Evolutionary conservation across 495 filamentous ascomycete species (phyloP), one percentile per base, ranked within the genome.

Genomic region (Clavariopsis aquatica): DNA sequence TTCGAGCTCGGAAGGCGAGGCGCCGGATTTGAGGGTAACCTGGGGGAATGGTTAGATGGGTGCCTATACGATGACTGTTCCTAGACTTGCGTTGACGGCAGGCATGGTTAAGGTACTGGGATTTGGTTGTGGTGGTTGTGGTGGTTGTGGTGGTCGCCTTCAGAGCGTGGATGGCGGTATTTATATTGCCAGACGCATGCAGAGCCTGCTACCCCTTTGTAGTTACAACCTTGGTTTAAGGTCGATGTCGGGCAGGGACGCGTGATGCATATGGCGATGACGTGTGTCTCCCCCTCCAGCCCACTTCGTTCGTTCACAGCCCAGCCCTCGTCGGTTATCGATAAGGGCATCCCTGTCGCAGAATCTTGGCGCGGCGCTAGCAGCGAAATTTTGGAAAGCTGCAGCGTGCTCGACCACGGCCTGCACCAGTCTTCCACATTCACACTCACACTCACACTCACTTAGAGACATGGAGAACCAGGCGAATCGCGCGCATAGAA

Each of bases 401-500:
- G 47, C 47, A 8, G 13, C 20, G n/a, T n/a, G 26, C 23, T 55
- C 27, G 29, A 41, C 19, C 52, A 17, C 28, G 19, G 19, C 13
- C 19, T 49, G 38, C 55, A 17, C 38, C 2, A 17, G 2, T 43
- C n/a, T 17, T 43, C 38, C n/a, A 15, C 38, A 17, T 43, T 19
- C 52, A 28, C 23, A 41, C 34, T 43, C 19, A 43, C 13, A 10
- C n/a, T 22, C 53, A 19, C 19, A 20, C 22, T 20, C 20, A 52
- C 38, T 17, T 17, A 17, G 24, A 22, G 55, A 8, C 56, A 69
- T 53, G 51, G 53, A 17, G 89, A 91, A 94, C 74, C 93, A 97
- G 76, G 74, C 79, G n/a, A 92, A 98, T 74, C 85, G 90, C 75
- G 81, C 89, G 57, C 93, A 98, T 82, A 82, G 92, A 60, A 87